Evolutionary conservation across 2,329 filamentous ascomycete genomes (phyloP), one percentile per base, ranked within the genome.

Genomic region (Botrytis medusae): DNA sequence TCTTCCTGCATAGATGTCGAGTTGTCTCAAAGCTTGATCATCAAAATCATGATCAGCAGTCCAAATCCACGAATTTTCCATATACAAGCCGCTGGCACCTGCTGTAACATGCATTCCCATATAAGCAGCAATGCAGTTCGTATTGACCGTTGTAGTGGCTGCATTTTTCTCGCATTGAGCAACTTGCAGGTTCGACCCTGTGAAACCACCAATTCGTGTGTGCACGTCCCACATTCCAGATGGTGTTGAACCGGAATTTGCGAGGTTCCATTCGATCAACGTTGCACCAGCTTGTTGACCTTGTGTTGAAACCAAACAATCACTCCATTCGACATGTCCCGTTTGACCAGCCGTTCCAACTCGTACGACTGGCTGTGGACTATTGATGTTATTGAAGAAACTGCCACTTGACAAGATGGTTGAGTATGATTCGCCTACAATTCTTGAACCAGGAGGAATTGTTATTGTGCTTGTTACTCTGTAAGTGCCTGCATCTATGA

Each of bases 231-330:
- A 89, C 77, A 90, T 84, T 5, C 85, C 88, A 1, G 77, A 72
- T 77, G 79, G 63, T 60, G 92, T 93, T 20, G 83, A 82, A 10
- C 83, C 84, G 46, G 81, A 78, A 7, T 82, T 82, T 14, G 80
- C 83, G 2, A 92, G 82, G 78, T 93, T 93, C 85, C 88, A 92
- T 77, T 93, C 84, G 84, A 92, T 86, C 12, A 93, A 81, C 2
- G 91, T 84, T 0, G 90, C 90, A 77, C 79, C 91, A 1, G 87
- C 84, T 37, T 88, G 85, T 18, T 74, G 63, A 37, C 77, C 95
- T 82, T 97, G 93, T 29, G 76, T 80, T 29, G 74, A 78, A 65
- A 93, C 83, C 37, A 93, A 86, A 79, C 91, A 86, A 74, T 91
- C 89, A 1, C 86, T 87, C 83, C 88, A 88, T 79, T 93, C 89